phyloP scores from a whole-genome alignment of 164 flowering plant species.

The Taxillus chinensis region DNA sequence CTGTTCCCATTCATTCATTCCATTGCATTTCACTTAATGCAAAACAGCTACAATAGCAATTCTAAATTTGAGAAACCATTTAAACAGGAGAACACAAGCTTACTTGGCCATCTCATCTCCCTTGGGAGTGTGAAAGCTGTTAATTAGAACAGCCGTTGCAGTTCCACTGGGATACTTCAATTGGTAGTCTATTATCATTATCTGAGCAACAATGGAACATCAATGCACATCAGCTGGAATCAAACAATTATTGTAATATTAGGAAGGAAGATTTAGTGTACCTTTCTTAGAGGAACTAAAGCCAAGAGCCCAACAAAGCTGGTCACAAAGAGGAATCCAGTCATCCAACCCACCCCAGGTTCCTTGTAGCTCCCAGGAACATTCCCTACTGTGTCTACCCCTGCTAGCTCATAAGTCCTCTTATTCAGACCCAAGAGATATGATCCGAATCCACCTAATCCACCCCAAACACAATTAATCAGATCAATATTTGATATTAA shows the following conservation, averaged over 20 bases:
- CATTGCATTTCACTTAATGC: no score
- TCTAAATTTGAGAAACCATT: no score
- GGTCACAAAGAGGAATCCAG: slow-evolving; percentile 42
- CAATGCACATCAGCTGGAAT: not conserved
- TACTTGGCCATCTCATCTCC: slow-evolving; percentile 53
- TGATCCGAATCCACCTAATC: slow-evolving; percentile 48
- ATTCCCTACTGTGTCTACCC: slow-evolving; percentile 49
- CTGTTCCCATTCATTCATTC: not conserved
- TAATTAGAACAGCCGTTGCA: slow-evolving; percentile 60
- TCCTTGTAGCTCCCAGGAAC: slow-evolving; percentile 40
- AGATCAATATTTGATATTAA: not conserved
- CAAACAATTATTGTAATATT: not conserved
- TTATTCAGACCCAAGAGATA: slow-evolving; percentile 44
- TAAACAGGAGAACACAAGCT: not conserved
- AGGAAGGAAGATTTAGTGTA: slow-evolving; percentile 6
- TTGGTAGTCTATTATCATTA: slow-evolving; percentile 58
- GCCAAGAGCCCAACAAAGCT: slow-evolving; percentile 59
- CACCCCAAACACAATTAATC: not conserved
- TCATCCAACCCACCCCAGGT: slow-evolving; percentile 57
- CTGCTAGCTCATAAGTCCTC: slow-evolving; percentile 52
- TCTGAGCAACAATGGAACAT: slow-evolving; percentile 19
- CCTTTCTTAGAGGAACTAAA: slow-evolving; percentile 64
- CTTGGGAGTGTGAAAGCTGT: slow-evolving; percentile 51
- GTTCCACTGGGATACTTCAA: slow-evolving; percentile 61
- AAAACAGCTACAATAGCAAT: no score